Base-by-base conservation (phyloP, 768 basidiomycete species). In the Russula foetens region DNA sequence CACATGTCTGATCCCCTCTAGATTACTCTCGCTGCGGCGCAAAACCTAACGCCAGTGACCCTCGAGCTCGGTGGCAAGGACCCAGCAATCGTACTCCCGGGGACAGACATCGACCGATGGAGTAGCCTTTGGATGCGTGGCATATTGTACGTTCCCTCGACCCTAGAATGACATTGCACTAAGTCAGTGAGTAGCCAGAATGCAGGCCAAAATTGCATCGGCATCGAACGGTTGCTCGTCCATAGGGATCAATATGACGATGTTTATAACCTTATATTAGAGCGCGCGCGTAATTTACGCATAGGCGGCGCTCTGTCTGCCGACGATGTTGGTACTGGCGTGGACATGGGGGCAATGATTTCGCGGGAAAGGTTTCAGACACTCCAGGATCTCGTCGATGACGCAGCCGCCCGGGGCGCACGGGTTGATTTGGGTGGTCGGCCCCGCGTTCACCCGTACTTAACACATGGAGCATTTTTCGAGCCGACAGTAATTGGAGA, bases 21-120 rank as follows among this genome's bases (percentile, higher is more conserved):
- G 84, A 83, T 98, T 62, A 92, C 93, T 0, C 66, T 77, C 21
- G 91, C 88, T 52, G 96, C 94, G 17, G 88, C 92, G 0, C 83
- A 86, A 63, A 81, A 94, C 68, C 80, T 97, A 46, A 95, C 90
- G 0, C 96, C 96, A 0, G 89, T 97, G 0, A 92, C 90, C 0
- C 82, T 99, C 24, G 96, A 98, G 72, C 81, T 99, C 1, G 96
- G 96, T 33, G 92, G 93, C 35, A 96, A 98, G 71, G 96, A 99
- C 70, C 92, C 95, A 1, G 88, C 89, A 1, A 81, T 99, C 67
- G 83, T 99, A 60, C 80, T 98, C 29, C 91, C 92, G 7, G 82
- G 81, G 29, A 93, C 94, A 9, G 85, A 98, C 67, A 74, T 97
- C 24, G 74, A 88, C 45, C 85, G 82, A 70, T 95, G 89, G 81